Base-by-base conservation (phyloP, 305 asterid species). In the Solanum hybrid region DNA sequence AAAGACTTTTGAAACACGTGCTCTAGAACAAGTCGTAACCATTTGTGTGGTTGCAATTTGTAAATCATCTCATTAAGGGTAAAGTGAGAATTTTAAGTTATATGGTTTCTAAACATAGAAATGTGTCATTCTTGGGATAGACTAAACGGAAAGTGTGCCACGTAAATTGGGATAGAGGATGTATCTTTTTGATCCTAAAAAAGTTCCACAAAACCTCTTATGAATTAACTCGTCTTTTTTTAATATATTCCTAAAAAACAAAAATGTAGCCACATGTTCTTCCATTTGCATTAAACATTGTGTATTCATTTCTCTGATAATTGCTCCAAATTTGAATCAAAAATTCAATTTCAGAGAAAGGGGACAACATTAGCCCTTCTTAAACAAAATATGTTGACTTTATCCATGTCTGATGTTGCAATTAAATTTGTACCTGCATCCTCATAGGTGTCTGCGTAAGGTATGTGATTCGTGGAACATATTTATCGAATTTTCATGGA, bases 381-480 rank as follows among this genome's bases (percentile, higher is more conserved):
- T 40, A 26, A 38, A 81, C 86, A n/a, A 66, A 86, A 36, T 15
- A 86, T 69, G 85, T 27, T 76, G 86, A 17, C 7, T 36, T 87
- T 40, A 27, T 32, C 71, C 69, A 14, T 88, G 81, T 81, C 64
- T 86, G 73, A 73, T 82, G 40, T 66, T 26, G 45, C 26, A 31
- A 26, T 75, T 37, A 89, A 14, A 37, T 38, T 40, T 89, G 85
- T 32, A 85, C 87, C 80, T 89, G 90, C 42, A 88, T 87, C 35
- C 86, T 90, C 75, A 82, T 88, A 97, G 99, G 95, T 96, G 96
- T 88, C 91, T 97, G 88, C 94, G 98, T 26, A 81, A 91, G 85
- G 91, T 95, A 89, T 95, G 97, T 93, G 89, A 94, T 91, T 94
- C 95, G 13, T 96, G 99, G 99, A 91, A 86, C 86, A 88, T 88